Conservation (phyloP, 202 grass and related monocot genomes). For the Brachypodium distachyon region DNA sequence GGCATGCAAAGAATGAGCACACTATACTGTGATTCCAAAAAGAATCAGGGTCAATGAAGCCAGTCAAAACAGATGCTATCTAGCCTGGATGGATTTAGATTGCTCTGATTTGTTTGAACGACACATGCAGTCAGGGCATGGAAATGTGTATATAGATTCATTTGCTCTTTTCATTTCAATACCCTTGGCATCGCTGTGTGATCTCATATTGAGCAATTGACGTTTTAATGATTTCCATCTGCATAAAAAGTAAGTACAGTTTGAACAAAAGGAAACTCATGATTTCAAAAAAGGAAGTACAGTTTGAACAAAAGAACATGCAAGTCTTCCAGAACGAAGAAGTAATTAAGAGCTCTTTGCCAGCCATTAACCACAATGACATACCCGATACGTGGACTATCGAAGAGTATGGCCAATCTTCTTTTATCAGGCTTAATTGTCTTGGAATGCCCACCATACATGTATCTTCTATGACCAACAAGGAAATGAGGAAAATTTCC, state of each 20-base stretch:
- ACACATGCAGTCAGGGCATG: constrained; percentile 93
- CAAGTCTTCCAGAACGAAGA: background rate
- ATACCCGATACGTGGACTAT: constrained; percentile 79
- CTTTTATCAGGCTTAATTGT: constrained; percentile 97
- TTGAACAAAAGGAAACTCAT: constrained; percentile 13
- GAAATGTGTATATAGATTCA: constrained; percentile 89
- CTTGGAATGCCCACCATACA: constrained; percentile 83
- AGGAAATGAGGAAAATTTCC: constrained; percentile 97
- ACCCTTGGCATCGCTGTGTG: constrained; percentile 80
- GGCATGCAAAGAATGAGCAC: constrained; percentile 56
- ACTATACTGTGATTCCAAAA: constrained; percentile 21
- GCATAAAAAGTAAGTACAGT: constrained; percentile 18
- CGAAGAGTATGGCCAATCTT: constrained; percentile 86
- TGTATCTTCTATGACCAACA: constrained; percentile 82
- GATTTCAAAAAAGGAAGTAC: background rate
- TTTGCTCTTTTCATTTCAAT: constrained; percentile 87
- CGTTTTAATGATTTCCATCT: constrained; percentile 88
- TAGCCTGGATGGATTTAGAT: constrained; percentile 36
- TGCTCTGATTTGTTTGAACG: constrained; percentile 55
- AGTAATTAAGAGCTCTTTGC: background rate
- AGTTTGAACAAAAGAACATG: too few relatives aligned
- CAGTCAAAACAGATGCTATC: constrained; percentile 50
- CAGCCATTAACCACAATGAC: background rate
- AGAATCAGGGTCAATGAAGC: constrained; percentile 32
- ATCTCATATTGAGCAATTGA: constrained; percentile 74